Evolutionary conservation across 2,329 filamentous ascomycete species (phyloP).

Genomic region (Periconia sp.): DNA sequence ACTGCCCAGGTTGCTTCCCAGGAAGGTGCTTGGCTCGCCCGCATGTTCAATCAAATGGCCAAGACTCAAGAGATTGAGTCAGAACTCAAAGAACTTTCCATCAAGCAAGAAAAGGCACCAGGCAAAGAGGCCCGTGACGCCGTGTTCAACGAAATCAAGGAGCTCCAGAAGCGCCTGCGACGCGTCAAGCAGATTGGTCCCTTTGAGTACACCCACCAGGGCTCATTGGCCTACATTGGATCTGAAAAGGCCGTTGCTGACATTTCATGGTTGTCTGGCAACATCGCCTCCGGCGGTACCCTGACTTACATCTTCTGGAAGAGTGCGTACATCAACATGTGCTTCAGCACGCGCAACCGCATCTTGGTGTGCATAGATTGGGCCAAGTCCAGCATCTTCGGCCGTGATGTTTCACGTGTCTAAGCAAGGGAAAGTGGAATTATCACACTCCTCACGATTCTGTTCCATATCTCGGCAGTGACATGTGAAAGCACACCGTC

Average conservation of each 20-base stretch:
- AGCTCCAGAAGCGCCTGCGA: conserved; percentile 81
- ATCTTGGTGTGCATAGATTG: conserved; percentile 92
- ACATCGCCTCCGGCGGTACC: conserved; percentile 88
- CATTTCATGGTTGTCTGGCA: conserved; percentile 95
- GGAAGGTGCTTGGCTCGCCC: conserved; percentile 91
- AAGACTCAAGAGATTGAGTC: conserved; percentile 83
- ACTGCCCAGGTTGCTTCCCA: conserved; percentile 96
- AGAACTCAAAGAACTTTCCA: conserved; percentile 70
- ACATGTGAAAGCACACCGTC: no score
- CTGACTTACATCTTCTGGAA: conserved; percentile 99
- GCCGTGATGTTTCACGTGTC: conserved; percentile 87
- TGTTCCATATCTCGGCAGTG: no score
- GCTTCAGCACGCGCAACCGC: conserved; percentile 97
- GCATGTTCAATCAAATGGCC: conserved; percentile 98
- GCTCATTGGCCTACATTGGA: conserved; percentile 94
- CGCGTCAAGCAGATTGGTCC: conserved; percentile 93
- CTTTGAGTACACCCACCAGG: conserved; percentile 98
- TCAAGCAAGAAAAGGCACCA: conserved; percentile 64
- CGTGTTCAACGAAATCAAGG: conserved; percentile 75
- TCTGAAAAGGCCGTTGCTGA: conserved; percentile 97
- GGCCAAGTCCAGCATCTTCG: conserved; percentile 95
- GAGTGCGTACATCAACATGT: conserved; percentile 98
- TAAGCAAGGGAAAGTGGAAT: conserved; percentile 8
- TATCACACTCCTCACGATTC: neutral
- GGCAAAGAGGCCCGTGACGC: conserved; percentile 62